Evolutionary conservation across 345 rosid species (phyloP), one percentile per base, ranked within the genome.

Genomic region (Dovyalis caffra): DNA sequence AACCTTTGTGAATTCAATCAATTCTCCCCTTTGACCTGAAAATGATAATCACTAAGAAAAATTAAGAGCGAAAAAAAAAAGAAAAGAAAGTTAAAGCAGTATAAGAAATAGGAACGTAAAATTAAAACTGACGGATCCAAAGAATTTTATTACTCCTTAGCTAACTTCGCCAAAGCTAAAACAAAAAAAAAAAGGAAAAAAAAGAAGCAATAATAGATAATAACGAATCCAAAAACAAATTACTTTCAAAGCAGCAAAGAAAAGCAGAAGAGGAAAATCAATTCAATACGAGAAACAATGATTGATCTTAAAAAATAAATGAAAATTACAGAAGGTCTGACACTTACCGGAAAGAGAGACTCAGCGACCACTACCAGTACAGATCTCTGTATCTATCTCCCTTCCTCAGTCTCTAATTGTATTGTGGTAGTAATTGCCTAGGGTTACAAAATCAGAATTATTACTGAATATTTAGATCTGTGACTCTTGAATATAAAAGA

Each of bases 391-490:
- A n/a, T n/a, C n/a, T n/a, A n/a, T n/a, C n/a, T n/a, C n/a, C n/a
- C n/a, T n/a, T n/a, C n/a, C n/a, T n/a, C n/a, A 21, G 10, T 64
- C 45, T 15, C 23, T 31, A 31, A 23, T 12, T 18, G 29, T 25
- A 37, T 37, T 53, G n/a, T n/a, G 66, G 33, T 49, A 35, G 8
- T 2, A 64, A 58, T 28, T n/a, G 4, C 20, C 11, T 31, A 62
- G 63, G 61, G 23, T 49, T 21, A 35, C 8, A 31, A 67, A 79
- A 71, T 74, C 81, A 66, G 47, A 34, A 8, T 15, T 49, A 33
- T 20, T 40, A 2, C 14, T 56, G 11, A 4, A 10, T 9, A 9
- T 56, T 23, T 56, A 56, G 60, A 56, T 56, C 25, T n/a, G 60
- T 9, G 16, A 74, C 20, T 74, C 3, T n/a, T 10, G 23, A 67